Evolutionary conservation across 2,329 filamentous ascomycete genomes (phyloP).

Genomic region (Talaromyces rugulosus): DNA sequence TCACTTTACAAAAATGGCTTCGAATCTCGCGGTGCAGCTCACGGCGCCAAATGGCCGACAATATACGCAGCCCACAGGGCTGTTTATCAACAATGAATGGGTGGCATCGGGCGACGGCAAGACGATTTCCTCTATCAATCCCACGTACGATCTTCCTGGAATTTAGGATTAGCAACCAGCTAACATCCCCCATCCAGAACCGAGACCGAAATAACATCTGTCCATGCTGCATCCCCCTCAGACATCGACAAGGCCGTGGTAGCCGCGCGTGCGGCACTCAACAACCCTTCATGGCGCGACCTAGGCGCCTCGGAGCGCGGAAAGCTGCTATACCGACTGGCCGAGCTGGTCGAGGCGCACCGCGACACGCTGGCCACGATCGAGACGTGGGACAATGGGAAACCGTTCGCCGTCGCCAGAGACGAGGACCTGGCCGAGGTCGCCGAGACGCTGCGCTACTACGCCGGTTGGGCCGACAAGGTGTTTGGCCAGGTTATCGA

Average conservation of each 20-base stretch:
- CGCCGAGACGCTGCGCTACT: conserved; percentile 63
- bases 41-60: conserved; percentile 36
- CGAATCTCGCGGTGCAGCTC: conserved; percentile 22
- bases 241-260: conserved; percentile 66
- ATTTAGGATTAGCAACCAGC: too few species aligned
- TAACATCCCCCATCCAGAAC: conserved; percentile 35
- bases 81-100: conserved; percentile 45
- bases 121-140: conserved; percentile 34
- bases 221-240: conserved; percentile 60
- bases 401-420: conserved; percentile 64
- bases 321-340: conserved; percentile 22
- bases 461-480: conserved; percentile 77
- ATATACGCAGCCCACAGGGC: conserved; percentile 36
- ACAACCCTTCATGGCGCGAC: conserved; percentile 61
- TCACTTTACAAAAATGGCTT: not conserved
- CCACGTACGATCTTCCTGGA: conserved; percentile 17
- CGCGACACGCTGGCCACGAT: conserved; percentile 22
- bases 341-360: conserved; percentile 25
- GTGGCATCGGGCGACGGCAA: conserved; percentile 33
- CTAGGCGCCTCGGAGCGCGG: conserved; percentile 41
- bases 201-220: conserved; percentile 62
- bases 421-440: conserved; percentile 61
- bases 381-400: conserved; percentile 37
- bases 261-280: conserved; percentile 64
- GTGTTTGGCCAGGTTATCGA: conserved; percentile 72